Conservation (phyloP, 1,139 yeast genomes). For the Pneumocystis murina region DNA sequence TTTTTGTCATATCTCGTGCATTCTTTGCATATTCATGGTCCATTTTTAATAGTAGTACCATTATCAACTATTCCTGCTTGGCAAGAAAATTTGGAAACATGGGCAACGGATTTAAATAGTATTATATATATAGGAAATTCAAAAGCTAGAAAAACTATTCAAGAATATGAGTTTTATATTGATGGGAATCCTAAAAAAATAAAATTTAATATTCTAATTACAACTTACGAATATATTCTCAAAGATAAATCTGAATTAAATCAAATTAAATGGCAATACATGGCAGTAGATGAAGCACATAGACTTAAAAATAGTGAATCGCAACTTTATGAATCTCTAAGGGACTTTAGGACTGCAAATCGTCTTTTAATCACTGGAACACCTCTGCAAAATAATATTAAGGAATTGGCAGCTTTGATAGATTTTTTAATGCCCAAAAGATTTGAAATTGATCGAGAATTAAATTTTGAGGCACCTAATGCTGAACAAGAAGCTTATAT, state of each 20-base stretch:
- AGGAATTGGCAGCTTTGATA: conserved; percentile 87
- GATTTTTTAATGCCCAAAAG: conserved; percentile 94
- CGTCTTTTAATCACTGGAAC: conserved; percentile 92
- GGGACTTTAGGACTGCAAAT: conserved; percentile 68
- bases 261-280: conserved; percentile 77
- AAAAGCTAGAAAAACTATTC: conserved; percentile 62
- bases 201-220: conserved; percentile 73
- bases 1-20: conserved; percentile 88
- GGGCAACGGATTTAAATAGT: conserved; percentile 95
- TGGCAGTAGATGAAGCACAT: conserved; percentile 98
- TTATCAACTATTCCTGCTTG: conserved; percentile 93
- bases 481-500: conserved; percentile 78
- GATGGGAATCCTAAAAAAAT: conserved; percentile 45
- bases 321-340: conserved; percentile 75
- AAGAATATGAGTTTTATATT: conserved; percentile 71
- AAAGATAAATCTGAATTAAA: conserved; percentile 77
- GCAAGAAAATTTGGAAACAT: conserved; percentile 95
- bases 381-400: conserved; percentile 88
- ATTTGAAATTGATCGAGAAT: conserved; percentile 77
- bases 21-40: conserved; percentile 92
- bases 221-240: conserved; percentile 90
- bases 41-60: conserved; percentile 92
- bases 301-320: conserved; percentile 88
- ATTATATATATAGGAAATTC: conserved; percentile 88
- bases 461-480: conserved; percentile 82